Percentiles rank a stretch among this genome's conserved stretches.
phyloP scores from a whole-genome alignment of 345 rosid species.

The Lepidium sativum region DNA sequence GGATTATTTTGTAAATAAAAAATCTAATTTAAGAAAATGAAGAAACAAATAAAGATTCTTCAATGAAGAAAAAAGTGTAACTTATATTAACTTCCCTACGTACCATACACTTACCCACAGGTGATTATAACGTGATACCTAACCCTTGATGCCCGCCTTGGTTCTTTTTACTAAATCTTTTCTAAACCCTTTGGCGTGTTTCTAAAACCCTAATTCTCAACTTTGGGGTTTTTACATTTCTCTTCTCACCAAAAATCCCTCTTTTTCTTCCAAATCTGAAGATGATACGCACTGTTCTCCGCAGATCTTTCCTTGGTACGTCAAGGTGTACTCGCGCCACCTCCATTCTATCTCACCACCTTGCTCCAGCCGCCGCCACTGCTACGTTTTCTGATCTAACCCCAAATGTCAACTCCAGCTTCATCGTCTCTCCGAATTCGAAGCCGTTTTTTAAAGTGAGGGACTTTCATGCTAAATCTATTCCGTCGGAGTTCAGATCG shows the following conservation, averaged over 20 bases:
- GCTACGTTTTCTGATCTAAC: not conserved
- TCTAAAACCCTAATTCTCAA: constrained; percentile 36
- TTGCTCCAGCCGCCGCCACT: not conserved
- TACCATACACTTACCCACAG: constrained; percentile 18
- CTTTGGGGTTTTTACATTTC: constrained; percentile 12
- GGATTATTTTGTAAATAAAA: too few relatives aligned
- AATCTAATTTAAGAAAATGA: too few relatives aligned
- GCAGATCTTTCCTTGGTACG: constrained; percentile 29
- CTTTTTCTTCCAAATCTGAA: not conserved
- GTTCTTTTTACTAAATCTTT: not conserved
- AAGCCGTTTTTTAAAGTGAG: constrained; percentile 19
- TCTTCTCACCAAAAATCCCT: not conserved
- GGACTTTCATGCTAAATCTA: constrained; percentile 45
- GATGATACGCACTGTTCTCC: constrained; percentile 42
- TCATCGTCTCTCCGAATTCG: not conserved
- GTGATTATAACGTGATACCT: not conserved
- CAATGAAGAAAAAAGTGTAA: too few relatives aligned
- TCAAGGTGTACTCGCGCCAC: constrained; percentile 31
- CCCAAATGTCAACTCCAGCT: not conserved
- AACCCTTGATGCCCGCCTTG: not conserved
- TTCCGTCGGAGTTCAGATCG: constrained; percentile 41
- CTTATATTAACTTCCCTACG: too few relatives aligned
- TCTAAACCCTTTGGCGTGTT: constrained; percentile 21
- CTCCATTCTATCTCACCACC: constrained; percentile 21
- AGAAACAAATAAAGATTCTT: too few relatives aligned